Evolutionary conservation across 1,284 basidiomycete genomes (phyloP).

Genomic region (Ustilago sp.): DNA sequence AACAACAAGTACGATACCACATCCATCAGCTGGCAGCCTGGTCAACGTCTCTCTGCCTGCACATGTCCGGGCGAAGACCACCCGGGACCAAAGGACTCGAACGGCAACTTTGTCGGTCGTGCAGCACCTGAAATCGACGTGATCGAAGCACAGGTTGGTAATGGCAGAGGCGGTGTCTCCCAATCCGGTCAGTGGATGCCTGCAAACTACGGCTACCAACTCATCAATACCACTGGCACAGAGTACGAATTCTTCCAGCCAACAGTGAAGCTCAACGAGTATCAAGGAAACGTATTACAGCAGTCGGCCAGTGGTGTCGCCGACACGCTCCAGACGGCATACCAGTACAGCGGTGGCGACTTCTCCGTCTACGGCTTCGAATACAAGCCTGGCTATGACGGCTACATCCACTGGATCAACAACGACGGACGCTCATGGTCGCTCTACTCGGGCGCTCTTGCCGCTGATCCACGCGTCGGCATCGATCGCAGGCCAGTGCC

Average conservation of each 20-base stretch:
- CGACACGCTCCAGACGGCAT: slow-evolving; percentile 59
- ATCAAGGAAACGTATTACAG: slow-evolving; percentile 63
- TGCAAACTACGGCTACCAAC: slow-evolving; percentile 71
- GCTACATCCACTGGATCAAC: slow-evolving; percentile 76
- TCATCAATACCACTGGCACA: slow-evolving; percentile 58
- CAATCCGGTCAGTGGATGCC: slow-evolving; percentile 84
- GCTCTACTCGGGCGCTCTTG: slow-evolving; percentile 78
- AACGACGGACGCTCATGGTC: slow-evolving; percentile 65
- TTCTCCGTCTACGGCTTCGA: slow-evolving; percentile 61
- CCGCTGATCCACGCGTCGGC: slow-evolving; percentile 73
- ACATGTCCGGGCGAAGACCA: slow-evolving; percentile 84
- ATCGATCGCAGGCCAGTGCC: slow-evolving; percentile 51
- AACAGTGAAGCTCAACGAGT: slow-evolving; percentile 50
- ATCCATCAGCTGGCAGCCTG: slow-evolving; percentile 74
- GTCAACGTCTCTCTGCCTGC: slow-evolving; percentile 78
- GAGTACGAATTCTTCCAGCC: slow-evolving; percentile 57
- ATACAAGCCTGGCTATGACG: slow-evolving; percentile 73
- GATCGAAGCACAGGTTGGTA: slow-evolving; percentile 74
- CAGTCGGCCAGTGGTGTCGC: slow-evolving; percentile 63
- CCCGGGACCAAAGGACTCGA: slow-evolving; percentile 78
- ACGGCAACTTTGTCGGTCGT: slow-evolving; percentile 80
- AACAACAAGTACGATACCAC: slow-evolving; percentile 56
- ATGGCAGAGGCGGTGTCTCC: slow-evolving; percentile 74
- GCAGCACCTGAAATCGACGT: slow-evolving; percentile 78
- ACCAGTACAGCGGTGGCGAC: slow-evolving; percentile 52